Conservation (phyloP, 2,329 filamentous ascomycete genomes). For the Cladosporium halotolerans region DNA sequence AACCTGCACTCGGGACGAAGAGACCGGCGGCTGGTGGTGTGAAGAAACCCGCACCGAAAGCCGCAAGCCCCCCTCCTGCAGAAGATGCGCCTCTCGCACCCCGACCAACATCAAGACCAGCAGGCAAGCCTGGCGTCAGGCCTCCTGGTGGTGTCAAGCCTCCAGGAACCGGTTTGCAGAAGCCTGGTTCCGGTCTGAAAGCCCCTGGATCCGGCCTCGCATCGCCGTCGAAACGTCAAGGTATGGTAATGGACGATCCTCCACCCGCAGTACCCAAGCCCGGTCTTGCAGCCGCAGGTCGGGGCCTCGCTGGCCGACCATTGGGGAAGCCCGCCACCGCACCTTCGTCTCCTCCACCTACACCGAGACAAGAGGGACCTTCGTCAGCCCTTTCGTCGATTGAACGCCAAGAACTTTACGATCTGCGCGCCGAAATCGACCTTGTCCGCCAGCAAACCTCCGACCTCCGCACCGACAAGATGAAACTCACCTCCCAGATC, state of each 20-base stretch:
- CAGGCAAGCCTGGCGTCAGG: slow-evolving; percentile 32
- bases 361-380: slow-evolving; percentile 47
- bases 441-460: slow-evolving; percentile 68
- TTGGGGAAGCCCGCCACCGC: slow-evolving; percentile 61
- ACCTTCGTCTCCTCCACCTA: slow-evolving; percentile 52
- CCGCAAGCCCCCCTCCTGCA: slow-evolving; percentile 33
- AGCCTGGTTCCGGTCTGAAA: slow-evolving; percentile 34
- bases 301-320: slow-evolving; percentile 77
- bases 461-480: slow-evolving; percentile 74
- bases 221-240: slow-evolving; percentile 26
- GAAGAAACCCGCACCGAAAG: slow-evolving; percentile 43
- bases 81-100: slow-evolving; percentile 50
- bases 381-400: slow-evolving; percentile 63
- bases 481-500: slow-evolving; percentile 76
- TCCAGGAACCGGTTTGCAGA: slow-evolving; percentile 36
- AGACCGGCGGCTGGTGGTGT: slow-evolving; percentile 25
- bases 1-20: slow-evolving; percentile 45
- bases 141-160: slow-evolving; percentile 27
- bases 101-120: slow-evolving; percentile 51
- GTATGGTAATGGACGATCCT: slow-evolving; percentile 23
- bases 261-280: slow-evolving; percentile 30
- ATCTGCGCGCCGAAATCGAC: slow-evolving; percentile 78
- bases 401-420: slow-evolving; percentile 90
- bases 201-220: slow-evolving; percentile 24
- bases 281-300: slow-evolving; percentile 44